Conservation (phyloP, 441 rosid genomes). For the Syzygium syzygioides region DNA sequence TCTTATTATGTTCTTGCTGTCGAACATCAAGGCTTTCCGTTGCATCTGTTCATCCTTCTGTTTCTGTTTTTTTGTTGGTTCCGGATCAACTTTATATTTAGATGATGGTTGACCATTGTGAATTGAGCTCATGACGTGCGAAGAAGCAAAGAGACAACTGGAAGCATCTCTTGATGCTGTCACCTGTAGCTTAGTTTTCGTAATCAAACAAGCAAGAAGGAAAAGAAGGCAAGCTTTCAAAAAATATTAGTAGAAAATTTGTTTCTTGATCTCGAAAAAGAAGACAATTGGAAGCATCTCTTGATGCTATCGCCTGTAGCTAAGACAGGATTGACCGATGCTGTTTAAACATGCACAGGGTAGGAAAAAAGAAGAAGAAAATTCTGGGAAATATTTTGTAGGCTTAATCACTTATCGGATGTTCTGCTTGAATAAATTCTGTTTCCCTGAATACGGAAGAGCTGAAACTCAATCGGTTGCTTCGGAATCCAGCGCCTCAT, state of each 20-base stretch:
- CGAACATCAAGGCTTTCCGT: background rate
- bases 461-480: background rate
- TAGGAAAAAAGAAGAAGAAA: background rate
- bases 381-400: background rate
- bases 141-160: background rate
- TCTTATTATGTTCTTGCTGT: background rate
- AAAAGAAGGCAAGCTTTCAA: too few relatives aligned
- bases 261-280: background rate
- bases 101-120: background rate
- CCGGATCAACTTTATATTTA: background rate
- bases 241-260: background rate
- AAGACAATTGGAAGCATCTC: too few relatives aligned
- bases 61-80: background rate
- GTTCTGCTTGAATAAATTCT: background rate
- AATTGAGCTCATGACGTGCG: background rate
- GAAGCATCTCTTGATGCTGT: too few relatives aligned
- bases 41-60: background rate
- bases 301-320: too few relatives aligned
- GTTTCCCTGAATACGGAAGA: background rate
- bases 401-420: background rate
- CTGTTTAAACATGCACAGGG: too few relatives aligned
- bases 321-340: too few relatives aligned
- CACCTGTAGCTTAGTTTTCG: background rate
- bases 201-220: background rate
- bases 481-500: background rate